Evolutionary conservation across 2,329 filamentous ascomycete species (phyloP), one percentile per base, ranked within the genome.

Genomic region (Leptosphaerulina australis): DNA sequence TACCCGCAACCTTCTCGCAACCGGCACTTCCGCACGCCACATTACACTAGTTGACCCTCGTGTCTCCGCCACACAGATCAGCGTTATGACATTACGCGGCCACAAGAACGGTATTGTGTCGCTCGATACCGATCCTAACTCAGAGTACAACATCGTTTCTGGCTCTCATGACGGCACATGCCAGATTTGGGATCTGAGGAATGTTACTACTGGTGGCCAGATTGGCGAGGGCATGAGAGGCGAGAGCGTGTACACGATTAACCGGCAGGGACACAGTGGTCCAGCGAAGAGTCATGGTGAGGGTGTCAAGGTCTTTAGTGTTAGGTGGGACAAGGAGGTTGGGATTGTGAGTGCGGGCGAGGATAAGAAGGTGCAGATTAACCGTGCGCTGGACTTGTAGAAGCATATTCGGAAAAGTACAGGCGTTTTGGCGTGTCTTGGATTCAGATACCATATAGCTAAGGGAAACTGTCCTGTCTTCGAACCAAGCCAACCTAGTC

Each of bases 361-460:
- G 81, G 94, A 99, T 70, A 96, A 94, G 78, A 86, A 84, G 77
- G 86, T 99, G 64, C 94, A 99, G 79, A 85, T 99, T 53, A 97
- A 99, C 55, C 58, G 67, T 21, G 56, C 64, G 7, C 49, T 65
- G 20, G 61, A 60, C 8, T 57, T 53, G 22, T 61, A 51, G 47
- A 21, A 21, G 15, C 20, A 14, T 6, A 29, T 50, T 24, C 7
- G 24, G 36, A 55, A 56, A 51, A 45, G 38, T 44, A 10, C 25
- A 35, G 52, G 55, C 52, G 58, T 57, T 59, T 21, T 24, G 56
- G 59, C 53, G 56, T 47, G 44, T 49, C 36, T 34, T 8, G 18
- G 17, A 22, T 22, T 48, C 47, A 56, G 59, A 61, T 62, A 62
- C 58, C 56, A 56, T 29, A 33, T 43, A 52, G 44, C 35, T n/a